phyloP scores from a whole-genome alignment of 805 yeast species.

The Zygosaccharomyces lentus region DNA sequence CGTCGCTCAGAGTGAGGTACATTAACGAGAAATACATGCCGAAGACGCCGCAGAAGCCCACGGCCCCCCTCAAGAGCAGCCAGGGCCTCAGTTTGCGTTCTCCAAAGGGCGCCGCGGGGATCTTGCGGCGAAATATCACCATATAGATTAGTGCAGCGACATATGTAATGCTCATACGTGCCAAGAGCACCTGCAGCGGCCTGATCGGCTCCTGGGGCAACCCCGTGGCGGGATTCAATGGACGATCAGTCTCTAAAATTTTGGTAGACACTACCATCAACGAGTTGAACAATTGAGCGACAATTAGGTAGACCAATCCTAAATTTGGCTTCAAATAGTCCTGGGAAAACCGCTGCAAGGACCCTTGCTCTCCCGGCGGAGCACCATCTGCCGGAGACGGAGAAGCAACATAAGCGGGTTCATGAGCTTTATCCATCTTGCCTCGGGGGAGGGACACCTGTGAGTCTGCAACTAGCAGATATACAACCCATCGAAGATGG shows the following conservation, averaged over 20 bases:
- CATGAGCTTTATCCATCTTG: constrained; percentile 1
- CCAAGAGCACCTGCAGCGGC: constrained; percentile 74
- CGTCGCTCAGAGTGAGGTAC: constrained; percentile 74
- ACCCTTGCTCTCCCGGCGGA: background rate
- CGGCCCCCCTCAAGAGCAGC: constrained; percentile 57
- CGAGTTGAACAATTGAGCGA: constrained; percentile 71
- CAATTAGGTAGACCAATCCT: constrained; percentile 55
- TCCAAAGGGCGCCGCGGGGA: constrained; percentile 66
- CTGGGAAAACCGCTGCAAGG: constrained; percentile 11
- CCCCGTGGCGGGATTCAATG: constrained; percentile 36
- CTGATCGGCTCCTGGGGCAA: constrained; percentile 50
- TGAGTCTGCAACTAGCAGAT: background rate
- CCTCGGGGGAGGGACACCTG: background rate
- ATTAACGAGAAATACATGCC: constrained; percentile 71
- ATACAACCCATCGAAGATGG: background rate
- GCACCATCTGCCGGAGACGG: background rate
- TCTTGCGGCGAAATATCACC: constrained; percentile 39
- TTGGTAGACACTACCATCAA: constrained; percentile 74
- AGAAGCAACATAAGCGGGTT: background rate
- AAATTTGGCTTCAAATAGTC: constrained; percentile 35
- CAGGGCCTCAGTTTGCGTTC: constrained; percentile 52
- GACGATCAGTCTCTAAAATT: constrained; percentile 62
- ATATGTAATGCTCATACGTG: constrained; percentile 72
- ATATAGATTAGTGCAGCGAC: constrained; percentile 54
- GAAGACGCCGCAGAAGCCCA: constrained; percentile 79